Base-by-base conservation (phyloP, 306 rosid genomes). In the Pterocarpus santalinus region DNA sequence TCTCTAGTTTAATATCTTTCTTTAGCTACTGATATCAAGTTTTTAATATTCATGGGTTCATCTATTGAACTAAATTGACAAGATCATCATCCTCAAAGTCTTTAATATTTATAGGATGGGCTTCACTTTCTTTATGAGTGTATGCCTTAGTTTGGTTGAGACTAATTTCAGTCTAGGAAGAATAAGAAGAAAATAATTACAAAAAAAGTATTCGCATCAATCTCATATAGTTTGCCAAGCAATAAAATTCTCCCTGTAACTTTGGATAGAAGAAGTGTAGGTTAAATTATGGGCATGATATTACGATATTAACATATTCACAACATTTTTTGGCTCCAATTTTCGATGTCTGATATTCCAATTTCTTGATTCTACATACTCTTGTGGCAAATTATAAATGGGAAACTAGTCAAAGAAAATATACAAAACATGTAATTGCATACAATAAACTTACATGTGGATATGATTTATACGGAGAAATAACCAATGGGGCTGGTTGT, bases 371-470 rank as follows among this genome's bases (percentile, higher is more conserved):
- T n/a, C 36, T 6, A 28, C 5, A 22, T 22, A 22, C 28, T 34
- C 17, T 0, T 63, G 16, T 33, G 16, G n/a, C 1, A 14, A 66
- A 8, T 39, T 34, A 39, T 39, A 6, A 39, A 41, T 1, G 2
- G 16, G 6, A 66, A 66, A 35, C 1, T 8, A 7, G 5, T 1
- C 5, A 1, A 17, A 5, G 2, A 68, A 28, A 5, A 68, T 2
- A 1, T 43, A 44, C 7, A 1, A 9, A 15, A 7, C 11, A 36
- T 22, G 1, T 5, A 30, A 17, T 6, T 3, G 38, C 8, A 43
- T 44, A 43, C 35, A 51, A 14, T n/a, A 44, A 55, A 73, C 83
- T 83, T 72, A 77, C 86, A 34, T 3, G 38, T 72, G 57, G 39
- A 77, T 22, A 47, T 32, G 62, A 11, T n/a, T 17, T 12, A 69